Percentiles rank a stretch among this genome's conserved stretches.
Evolutionary conservation across 306 rosid genomes (phyloP).

Genomic region (Sesbania bispinosa): DNA sequence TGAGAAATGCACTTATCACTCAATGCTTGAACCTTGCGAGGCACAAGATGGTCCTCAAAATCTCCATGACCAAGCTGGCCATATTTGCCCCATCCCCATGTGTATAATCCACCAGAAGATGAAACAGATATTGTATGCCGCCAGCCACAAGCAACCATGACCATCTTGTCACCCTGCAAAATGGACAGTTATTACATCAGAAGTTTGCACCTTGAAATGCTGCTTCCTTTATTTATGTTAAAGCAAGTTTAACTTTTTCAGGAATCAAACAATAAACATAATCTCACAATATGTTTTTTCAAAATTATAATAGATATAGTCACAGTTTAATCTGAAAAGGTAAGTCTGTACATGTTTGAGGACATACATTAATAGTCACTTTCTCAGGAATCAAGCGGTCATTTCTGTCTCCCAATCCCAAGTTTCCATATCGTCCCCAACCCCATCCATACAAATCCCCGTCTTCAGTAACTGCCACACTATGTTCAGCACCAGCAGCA

Average conservation of each 20-base stretch:
- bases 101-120: slow-evolving; percentile 59
- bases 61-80: slow-evolving; percentile 97
- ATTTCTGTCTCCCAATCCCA: slow-evolving; percentile 90
- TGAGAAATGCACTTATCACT: slow-evolving; percentile 49
- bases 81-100: slow-evolving; percentile 95
- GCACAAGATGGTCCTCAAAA: slow-evolving; percentile 80
- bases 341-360: slow-evolving; percentile 21
- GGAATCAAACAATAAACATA: neutral
- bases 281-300: neutral
- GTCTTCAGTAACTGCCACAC: slow-evolving; percentile 80
- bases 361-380: slow-evolving; percentile 67
- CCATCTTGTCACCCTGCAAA: slow-evolving; percentile 72
- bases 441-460: slow-evolving; percentile 95
- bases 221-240: neutral
- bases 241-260: neutral
- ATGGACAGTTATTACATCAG: neutral
- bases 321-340: slow-evolving; percentile 2
- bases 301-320: neutral
- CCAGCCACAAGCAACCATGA: slow-evolving; percentile 96
- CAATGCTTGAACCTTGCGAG: slow-evolving; percentile 69
- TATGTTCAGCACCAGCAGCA: slow-evolving; percentile 99
- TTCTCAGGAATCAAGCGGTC: slow-evolving; percentile 81
- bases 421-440: slow-evolving; percentile 95
- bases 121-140: slow-evolving; percentile 89
- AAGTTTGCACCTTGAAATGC: slow-evolving; percentile 2